phyloP scores from a whole-genome alignment of 2,329 filamentous ascomycete species.

The Tolypocladium cylindrosporum region DNA sequence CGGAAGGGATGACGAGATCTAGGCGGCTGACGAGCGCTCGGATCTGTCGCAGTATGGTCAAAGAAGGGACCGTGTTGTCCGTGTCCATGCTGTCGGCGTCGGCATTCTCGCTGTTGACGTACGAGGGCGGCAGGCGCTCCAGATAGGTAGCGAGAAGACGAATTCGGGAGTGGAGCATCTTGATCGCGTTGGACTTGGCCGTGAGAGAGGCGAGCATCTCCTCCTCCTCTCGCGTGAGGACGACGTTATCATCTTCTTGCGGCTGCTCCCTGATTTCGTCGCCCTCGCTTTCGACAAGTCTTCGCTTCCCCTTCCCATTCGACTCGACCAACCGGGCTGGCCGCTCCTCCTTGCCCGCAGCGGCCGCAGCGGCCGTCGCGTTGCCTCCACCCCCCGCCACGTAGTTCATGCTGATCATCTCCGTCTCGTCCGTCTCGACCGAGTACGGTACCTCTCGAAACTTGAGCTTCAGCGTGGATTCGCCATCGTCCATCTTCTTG shows the following conservation, averaged over 20 bases:
- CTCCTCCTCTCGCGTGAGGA: conserved; percentile 48
- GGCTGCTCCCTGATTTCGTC: conserved; percentile 17
- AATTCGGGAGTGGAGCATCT: conserved; percentile 77
- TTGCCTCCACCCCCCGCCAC: conserved; percentile 78
- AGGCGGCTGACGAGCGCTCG: conserved; percentile 77
- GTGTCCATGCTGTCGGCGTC: conserved; percentile 21
- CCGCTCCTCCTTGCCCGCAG: conserved; percentile 32
- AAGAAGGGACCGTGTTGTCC: conserved; percentile 39
- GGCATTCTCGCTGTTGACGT: conserved; percentile 41
- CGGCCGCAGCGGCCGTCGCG: conserved; percentile 53
- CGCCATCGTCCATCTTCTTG: conserved; percentile 61
- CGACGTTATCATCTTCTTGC: conserved; percentile 25
- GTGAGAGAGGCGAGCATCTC: conserved; percentile 59
- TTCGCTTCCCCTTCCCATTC: conserved; percentile 43
- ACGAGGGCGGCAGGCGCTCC: conserved; percentile 56
- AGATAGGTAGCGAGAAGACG: conserved; percentile 69
- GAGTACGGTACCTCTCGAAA: conserved; percentile 81
- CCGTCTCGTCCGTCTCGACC: conserved; percentile 87
- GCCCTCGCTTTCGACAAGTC: conserved; percentile 21
- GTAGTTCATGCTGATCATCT: conserved; percentile 96
- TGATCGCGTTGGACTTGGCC: conserved; percentile 84
- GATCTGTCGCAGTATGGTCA: conserved; percentile 76
- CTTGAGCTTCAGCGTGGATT: conserved; percentile 49
- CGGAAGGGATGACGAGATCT: conserved; percentile 67
- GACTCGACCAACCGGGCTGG: conserved; percentile 32